Evolutionary conservation across 805 yeast species (phyloP).

Genomic region (Alloascoidea hylecoeti): DNA sequence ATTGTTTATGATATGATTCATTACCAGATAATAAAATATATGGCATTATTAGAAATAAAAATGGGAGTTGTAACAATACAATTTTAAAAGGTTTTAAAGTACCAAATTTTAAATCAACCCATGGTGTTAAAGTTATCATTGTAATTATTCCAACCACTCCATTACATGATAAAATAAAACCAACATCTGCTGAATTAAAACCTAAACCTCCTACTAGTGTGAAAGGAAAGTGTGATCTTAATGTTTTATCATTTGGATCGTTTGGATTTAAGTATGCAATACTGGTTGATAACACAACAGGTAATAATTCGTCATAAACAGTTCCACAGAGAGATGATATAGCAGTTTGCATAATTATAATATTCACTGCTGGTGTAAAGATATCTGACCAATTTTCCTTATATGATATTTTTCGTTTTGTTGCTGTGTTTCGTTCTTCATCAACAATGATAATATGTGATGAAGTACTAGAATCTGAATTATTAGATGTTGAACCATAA

Average conservation of each 20-base stretch:
- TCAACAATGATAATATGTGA: too few species aligned
- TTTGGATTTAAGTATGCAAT: slow-evolving; percentile 14
- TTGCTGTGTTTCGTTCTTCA: neutral
- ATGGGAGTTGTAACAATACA: slow-evolving; percentile 26
- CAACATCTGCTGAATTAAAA: slow-evolving; percentile 29
- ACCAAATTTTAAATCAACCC: slow-evolving; percentile 30
- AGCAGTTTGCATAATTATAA: neutral
- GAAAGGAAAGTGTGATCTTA: slow-evolving; percentile 31
- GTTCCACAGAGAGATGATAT: slow-evolving; percentile 29
- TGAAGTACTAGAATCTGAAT: neutral
- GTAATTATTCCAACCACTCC: slow-evolving; percentile 39
- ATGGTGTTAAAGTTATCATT: slow-evolving; percentile 36
- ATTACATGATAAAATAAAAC: slow-evolving; percentile 32
- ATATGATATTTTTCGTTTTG: neutral
- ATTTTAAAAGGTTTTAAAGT: slow-evolving; percentile 28
- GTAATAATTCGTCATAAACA: slow-evolving; percentile 41
- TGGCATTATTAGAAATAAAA: slow-evolving; percentile 31
- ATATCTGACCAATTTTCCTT: slow-evolving; percentile 6
- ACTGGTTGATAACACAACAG: slow-evolving; percentile 32
- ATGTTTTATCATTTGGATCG: slow-evolving; percentile 11
- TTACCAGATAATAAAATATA: slow-evolving; percentile 25
- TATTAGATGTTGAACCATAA: neutral
- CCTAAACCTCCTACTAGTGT: slow-evolving; percentile 38
- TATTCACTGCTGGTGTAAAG: slow-evolving; percentile 10
- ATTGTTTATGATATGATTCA: slow-evolving; percentile 11